Percentiles rank a stretch among this genome's conserved stretches.
Evolutionary conservation across 2,329 filamentous ascomycete species (phyloP).

Genomic region (Pseudovirgaria hyperparasitica): DNA sequence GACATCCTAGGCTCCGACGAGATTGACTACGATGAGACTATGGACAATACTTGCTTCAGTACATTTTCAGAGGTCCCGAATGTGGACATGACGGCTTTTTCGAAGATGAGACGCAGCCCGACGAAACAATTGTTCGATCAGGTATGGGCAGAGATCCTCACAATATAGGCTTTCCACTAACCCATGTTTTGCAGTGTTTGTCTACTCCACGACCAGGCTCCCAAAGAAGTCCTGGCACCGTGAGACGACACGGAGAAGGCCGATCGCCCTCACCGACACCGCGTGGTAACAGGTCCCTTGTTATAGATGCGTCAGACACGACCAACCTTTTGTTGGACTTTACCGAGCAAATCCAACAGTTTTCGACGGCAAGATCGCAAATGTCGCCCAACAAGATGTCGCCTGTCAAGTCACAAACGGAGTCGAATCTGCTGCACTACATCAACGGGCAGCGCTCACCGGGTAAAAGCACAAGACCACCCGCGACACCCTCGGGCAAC

Average conservation of each 20-base stretch:
- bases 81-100: conserved; percentile 67
- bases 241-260: conserved; percentile 26
- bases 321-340: conserved; percentile 79
- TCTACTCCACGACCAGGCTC: conserved; percentile 21
- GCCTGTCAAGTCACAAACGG: conserved; percentile 36
- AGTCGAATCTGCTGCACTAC: conserved; percentile 35
- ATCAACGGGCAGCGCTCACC: conserved; percentile 30
- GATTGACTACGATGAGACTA: conserved; percentile 23
- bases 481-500: conserved; percentile 35
- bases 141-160: conserved; percentile 8
- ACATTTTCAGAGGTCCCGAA: conserved; percentile 75
- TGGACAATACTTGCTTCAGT: conserved; percentile 68
- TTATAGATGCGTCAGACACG: conserved; percentile 42
- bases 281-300: conserved; percentile 32
- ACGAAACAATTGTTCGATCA: conserved; percentile 23
- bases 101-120: conserved; percentile 51
- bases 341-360: conserved; percentile 59
- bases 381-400: conserved; percentile 31
- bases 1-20: conserved; percentile 13
- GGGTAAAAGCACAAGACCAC: conserved; percentile 19
- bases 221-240: conserved; percentile 37
- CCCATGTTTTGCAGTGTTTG: conserved; percentile 6
- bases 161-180: conserved; percentile 3
- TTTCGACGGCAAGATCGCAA: conserved; percentile 28
- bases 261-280: conserved; percentile 40